Evolutionary conservation across 805 yeast species (phyloP).

Genomic region (Saccharomycopsis malanga): DNA sequence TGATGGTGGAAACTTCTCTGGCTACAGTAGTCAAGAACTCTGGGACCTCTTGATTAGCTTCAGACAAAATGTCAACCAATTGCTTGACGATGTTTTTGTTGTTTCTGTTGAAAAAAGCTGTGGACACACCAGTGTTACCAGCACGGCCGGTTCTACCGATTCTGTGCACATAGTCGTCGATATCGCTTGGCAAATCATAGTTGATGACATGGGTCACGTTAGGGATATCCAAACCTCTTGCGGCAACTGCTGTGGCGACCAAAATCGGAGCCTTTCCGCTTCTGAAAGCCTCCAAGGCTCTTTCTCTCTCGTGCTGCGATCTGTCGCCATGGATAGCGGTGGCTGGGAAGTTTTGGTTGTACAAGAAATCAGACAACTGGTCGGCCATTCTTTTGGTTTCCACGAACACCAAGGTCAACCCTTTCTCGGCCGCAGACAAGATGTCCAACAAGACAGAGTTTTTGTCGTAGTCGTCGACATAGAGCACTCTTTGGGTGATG

Average conservation of each 20-base stretch:
- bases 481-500: slow-evolving; percentile 87
- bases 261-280: slow-evolving; percentile 85
- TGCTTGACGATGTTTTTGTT: slow-evolving; percentile 87
- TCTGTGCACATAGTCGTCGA: slow-evolving; percentile 98
- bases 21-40: slow-evolving; percentile 72
- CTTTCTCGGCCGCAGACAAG: slow-evolving; percentile 69
- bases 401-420: slow-evolving; percentile 89
- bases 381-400: slow-evolving; percentile 99
- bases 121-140: slow-evolving; percentile 97
- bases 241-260: slow-evolving; percentile 99
- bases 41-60: slow-evolving; percentile 98
- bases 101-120: slow-evolving; percentile 96
- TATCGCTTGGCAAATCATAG: slow-evolving; percentile 93
- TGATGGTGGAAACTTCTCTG: slow-evolving; percentile 60
- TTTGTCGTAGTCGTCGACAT: slow-evolving; percentile 92
- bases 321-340: slow-evolving; percentile 99
- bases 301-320: slow-evolving; percentile 95
- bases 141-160: slow-evolving; percentile 99
- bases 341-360: slow-evolving; percentile 87
- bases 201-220: slow-evolving; percentile 96
- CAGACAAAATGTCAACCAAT: slow-evolving; percentile 75
- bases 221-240: slow-evolving; percentile 99
- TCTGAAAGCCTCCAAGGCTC: slow-evolving; percentile 92
- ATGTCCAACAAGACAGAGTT: slow-evolving; percentile 85
- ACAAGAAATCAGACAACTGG: slow-evolving; percentile 83